Base-by-base conservation (phyloP, 768 basidiomycete species). In the Agrocybe praecox region DNA sequence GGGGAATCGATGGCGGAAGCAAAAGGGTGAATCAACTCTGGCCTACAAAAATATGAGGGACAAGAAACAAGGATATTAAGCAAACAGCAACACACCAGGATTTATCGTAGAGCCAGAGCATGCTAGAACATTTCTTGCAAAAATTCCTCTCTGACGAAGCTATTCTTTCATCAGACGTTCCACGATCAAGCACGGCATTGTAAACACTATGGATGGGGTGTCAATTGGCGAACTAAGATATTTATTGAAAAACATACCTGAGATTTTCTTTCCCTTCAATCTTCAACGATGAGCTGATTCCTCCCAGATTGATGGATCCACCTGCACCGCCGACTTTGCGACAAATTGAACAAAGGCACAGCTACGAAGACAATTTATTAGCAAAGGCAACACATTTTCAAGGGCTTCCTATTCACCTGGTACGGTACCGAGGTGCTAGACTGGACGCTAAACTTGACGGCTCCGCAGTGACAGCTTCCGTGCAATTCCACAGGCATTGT, bases 291-390 rank as follows among this genome's bases (percentile, higher is more conserved):
- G 82, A 66, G 14, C 73, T 73, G 46, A 80, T 70, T 1, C 79
- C 87, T 21, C 85, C 82, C n/a, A 89, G 79, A 58, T 88, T 88
- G 66, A 88, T 78, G 2, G 85, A 83, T 0, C 87, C 87, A 12
- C 86, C 85, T 0, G 72, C 72, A 14, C 87, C 87, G 36, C 86
- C 86, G 10, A 87, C 84, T 67, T 89, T 89, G 55, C 87, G 82
- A 64, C 87, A 89, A 58, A 89, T 87, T 32, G 85, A 87, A 65
- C 87, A 89, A 6, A 83, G 51, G 62, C 87, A 89, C 29, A 88
- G 66, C 82, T 86, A 53, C 9, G 22, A 58, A 45, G 22, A 9
- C 26, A 29, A 33, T 34, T 22, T 21, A 40, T 49, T n/a, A 34
- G 22, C 5, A 40, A 15, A 50, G 26, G 23, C 42, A 23, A 29